Percentiles rank a stretch among this genome's conserved stretches.
Conservation (phyloP, 495 filamentous ascomycete genomes). For the Aspergillus affinis region DNA sequence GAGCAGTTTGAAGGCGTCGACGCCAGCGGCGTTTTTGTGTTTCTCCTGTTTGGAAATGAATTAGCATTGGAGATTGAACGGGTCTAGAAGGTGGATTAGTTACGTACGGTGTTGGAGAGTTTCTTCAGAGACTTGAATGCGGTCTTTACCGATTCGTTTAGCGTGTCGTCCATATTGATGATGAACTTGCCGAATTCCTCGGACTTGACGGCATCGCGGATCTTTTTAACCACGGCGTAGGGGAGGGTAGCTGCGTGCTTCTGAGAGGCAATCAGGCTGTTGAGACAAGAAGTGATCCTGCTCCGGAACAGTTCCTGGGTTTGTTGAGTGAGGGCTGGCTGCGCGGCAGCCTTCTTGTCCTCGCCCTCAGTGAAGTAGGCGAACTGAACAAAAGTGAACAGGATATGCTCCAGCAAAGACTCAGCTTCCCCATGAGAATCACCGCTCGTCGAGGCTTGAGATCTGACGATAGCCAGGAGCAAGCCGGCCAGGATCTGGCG, state of each 20-base stretch:
- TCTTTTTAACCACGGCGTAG: conserved; percentile 52
- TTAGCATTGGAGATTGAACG: neutral
- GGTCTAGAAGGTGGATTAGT: neutral
- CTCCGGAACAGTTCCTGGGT: conserved; percentile 69
- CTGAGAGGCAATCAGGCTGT: conserved; percentile 65
- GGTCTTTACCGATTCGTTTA: conserved; percentile 56
- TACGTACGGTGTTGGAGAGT: conserved; percentile 58
- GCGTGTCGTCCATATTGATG: conserved; percentile 61
- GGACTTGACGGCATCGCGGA: conserved; percentile 45
- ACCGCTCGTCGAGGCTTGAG: conserved; percentile 37
- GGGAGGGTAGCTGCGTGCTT: conserved; percentile 51
- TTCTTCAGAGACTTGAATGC: conserved; percentile 68
- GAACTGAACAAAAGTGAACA: conserved; percentile 43
- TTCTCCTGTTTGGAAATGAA: conserved; percentile 29
- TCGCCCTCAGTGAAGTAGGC: conserved; percentile 41
- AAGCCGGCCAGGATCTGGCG: conserved; percentile 50
- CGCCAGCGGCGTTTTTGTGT: conserved; percentile 33
- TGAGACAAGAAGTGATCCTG: conserved; percentile 65
- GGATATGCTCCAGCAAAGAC: conserved; percentile 38
- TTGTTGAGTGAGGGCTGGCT: conserved; percentile 52
- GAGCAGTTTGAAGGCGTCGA: conserved; percentile 70
- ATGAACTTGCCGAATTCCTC: conserved; percentile 49
- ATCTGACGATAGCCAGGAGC: conserved; percentile 44
- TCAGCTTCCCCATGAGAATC: conserved; percentile 34
- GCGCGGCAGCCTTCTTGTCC: conserved; percentile 25